Evolutionary conservation across 371 early-diverging fungal genomes (phyloP).

Genomic region (Scutellospora calospora): DNA sequence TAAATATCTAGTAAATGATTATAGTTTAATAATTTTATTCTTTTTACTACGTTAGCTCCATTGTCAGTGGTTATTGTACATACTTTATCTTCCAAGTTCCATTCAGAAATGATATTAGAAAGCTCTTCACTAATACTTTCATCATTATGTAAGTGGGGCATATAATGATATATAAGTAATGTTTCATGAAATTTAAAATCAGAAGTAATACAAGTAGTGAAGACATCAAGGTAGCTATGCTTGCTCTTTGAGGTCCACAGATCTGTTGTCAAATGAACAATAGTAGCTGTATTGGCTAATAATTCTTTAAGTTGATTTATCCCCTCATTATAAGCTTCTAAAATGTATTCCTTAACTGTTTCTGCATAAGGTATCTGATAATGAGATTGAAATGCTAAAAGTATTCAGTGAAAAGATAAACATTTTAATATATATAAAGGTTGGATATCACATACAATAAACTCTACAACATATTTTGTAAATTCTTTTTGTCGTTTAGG

Average conservation of each 20-base stretch:
- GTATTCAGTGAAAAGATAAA: neutral
- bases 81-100: neutral
- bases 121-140: neutral
- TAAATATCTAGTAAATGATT: neutral
- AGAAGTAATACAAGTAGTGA: neutral
- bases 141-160: neutral
- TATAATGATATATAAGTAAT: neutral
- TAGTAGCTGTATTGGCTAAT: neutral
- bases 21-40: neutral
- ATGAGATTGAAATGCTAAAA: neutral
- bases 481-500: too few species aligned
- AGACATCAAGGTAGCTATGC: neutral
- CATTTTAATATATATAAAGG: neutral
- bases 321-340: neutral
- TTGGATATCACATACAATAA: neutral
- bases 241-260: neutral
- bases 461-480: too few species aligned
- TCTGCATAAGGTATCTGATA: neutral
- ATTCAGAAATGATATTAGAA: neutral
- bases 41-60: neutral
- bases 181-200: slow-evolving; percentile 2
- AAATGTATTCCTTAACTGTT: neutral
- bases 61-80: neutral
- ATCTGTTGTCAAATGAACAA: neutral
- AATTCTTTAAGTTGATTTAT: neutral